phyloP scores from a whole-genome alignment of 768 basidiomycete genomes.

The Infundibulicybe gibba region DNA sequence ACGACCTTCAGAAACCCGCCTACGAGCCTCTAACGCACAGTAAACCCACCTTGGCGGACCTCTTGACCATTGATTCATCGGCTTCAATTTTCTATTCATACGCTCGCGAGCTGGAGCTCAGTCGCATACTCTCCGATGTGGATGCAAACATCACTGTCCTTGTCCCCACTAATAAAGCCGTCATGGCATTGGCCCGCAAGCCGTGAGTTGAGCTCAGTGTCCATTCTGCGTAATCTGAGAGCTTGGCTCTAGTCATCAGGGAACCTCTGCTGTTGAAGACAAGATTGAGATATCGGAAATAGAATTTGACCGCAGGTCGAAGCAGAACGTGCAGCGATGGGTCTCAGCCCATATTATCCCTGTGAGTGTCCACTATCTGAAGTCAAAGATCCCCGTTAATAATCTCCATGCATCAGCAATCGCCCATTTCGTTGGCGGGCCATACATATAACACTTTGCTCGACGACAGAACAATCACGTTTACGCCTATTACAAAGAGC shows the following conservation, averaged over 20 bases:
- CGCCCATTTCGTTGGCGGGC: slow-evolving; percentile 41
- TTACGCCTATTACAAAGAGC: slow-evolving; percentile 35
- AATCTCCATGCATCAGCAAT: slow-evolving; percentile 28
- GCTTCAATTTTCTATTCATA: slow-evolving; percentile 85
- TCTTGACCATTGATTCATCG: slow-evolving; percentile 72
- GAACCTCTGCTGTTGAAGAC: slow-evolving; percentile 34
- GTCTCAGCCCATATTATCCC: slow-evolving; percentile 82
- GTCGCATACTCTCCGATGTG: slow-evolving; percentile 40
- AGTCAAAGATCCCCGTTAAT: not conserved
- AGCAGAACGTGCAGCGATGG: slow-evolving; percentile 74
- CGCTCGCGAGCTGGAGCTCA: slow-evolving; percentile 68
- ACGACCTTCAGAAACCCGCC: too few species aligned
- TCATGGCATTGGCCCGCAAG: slow-evolving; percentile 76
- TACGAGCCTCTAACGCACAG: slow-evolving; percentile 31
- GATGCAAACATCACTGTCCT: slow-evolving; percentile 53
- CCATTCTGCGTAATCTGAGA: slow-evolving; percentile 2
- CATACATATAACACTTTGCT: slow-evolving; percentile 56
- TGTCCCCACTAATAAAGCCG: slow-evolving; percentile 85
- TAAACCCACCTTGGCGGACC: slow-evolving; percentile 64
- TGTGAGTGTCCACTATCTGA: slow-evolving; percentile 32
- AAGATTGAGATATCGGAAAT: slow-evolving; percentile 59
- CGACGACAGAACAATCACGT: slow-evolving; percentile 52
- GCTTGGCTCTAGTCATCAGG: slow-evolving; percentile 53
- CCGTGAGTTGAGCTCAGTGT: slow-evolving; percentile 54
- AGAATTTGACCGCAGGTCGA: slow-evolving; percentile 58